Conservation (phyloP, 352 stramenopile species). For the Phytophthora palmivora region DNA sequence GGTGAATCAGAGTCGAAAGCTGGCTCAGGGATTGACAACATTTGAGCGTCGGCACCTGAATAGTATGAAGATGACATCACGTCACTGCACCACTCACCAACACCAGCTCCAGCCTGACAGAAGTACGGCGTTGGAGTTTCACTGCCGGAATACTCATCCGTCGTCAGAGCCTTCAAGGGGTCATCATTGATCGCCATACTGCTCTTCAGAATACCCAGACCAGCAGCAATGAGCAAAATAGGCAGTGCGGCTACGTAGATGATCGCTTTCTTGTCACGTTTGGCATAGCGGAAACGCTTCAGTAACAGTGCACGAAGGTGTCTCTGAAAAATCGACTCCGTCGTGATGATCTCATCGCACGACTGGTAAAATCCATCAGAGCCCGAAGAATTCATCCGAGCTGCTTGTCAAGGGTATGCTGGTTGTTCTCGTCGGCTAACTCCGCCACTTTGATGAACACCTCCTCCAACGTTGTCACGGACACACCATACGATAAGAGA, state of each 20-base stretch:
- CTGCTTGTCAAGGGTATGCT: conserved; percentile 37
- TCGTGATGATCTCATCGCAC: conserved; percentile 22
- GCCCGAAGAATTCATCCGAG: neutral
- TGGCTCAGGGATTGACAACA: conserved; percentile 21
- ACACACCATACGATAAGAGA: conserved; percentile 58
- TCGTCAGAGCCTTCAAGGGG: conserved; percentile 32
- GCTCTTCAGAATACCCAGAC: conserved; percentile 48
- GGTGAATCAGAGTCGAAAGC: conserved; percentile 40
- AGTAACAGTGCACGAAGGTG: conserved; percentile 51
- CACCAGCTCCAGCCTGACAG: conserved; percentile 32
- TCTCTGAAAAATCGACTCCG: conserved; percentile 19
- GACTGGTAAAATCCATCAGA: conserved; percentile 6
- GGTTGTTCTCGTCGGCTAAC: conserved; percentile 39
- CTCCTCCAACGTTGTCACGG: conserved; percentile 87
- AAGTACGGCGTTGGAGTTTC: conserved; percentile 45
- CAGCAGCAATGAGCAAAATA: conserved; percentile 51
- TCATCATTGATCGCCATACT: conserved; percentile 39
- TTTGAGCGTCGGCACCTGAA: conserved; percentile 25
- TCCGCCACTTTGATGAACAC: conserved; percentile 81
- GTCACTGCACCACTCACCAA: conserved; percentile 38
- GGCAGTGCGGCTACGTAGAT: conserved; percentile 56
- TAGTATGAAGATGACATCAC: conserved; percentile 39
- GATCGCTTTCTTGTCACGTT: conserved; percentile 53
- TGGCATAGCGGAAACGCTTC: conserved; percentile 59
- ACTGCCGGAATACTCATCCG: conserved; percentile 14